These are phyloP conservation scores for Ceratobasidium papillatum DNA, from an alignment of 1,284 basidiomycete genomes.

Conservation along the genomic window DNA sequence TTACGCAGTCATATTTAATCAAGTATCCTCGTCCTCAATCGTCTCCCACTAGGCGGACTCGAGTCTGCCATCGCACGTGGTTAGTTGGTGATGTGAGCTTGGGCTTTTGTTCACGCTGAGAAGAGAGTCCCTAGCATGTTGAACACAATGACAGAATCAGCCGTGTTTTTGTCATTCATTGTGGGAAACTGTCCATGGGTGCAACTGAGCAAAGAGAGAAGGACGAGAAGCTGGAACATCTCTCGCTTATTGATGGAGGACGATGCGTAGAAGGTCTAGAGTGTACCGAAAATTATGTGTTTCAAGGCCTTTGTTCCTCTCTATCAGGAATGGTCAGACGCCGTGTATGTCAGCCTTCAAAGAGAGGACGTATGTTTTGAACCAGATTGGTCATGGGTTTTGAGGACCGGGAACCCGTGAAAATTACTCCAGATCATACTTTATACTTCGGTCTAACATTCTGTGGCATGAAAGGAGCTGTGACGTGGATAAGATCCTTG, in stretches of 20 bases:
- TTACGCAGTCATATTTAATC: slow-evolving; percentile 59
- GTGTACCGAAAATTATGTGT: slow-evolving; percentile 64
- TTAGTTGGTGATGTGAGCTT: slow-evolving; percentile 38
- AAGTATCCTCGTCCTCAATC: slow-evolving; percentile 56
- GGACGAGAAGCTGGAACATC: slow-evolving; percentile 53
- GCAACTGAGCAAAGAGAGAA: slow-evolving; percentile 61
- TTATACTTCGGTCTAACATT: slow-evolving; percentile 55
- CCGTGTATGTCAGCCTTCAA: neutral
- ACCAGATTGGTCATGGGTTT: slow-evolving; percentile 65
- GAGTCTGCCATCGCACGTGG: slow-evolving; percentile 53
- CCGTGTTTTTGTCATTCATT: slow-evolving; percentile 48
- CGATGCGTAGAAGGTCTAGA: no score
- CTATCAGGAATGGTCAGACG: slow-evolving; percentile 50
- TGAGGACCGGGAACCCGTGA: slow-evolving; percentile 61
- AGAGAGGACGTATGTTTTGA: slow-evolving; percentile 58
- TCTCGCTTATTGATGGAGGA: no score
- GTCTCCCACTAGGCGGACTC: slow-evolving; percentile 69
- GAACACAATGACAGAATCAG: slow-evolving; percentile 54
- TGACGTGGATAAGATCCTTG: slow-evolving; percentile 65
- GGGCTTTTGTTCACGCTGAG: slow-evolving; percentile 52
- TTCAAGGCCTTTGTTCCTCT: slow-evolving; percentile 58
- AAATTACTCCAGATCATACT: slow-evolving; percentile 59
- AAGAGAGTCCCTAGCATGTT: slow-evolving; percentile 57
- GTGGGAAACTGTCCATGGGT: slow-evolving; percentile 54
- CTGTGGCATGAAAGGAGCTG: slow-evolving; percentile 64